phyloP scores from a whole-genome alignment of 176 grass and related monocot species.

The Guadua angustifolia region DNA sequence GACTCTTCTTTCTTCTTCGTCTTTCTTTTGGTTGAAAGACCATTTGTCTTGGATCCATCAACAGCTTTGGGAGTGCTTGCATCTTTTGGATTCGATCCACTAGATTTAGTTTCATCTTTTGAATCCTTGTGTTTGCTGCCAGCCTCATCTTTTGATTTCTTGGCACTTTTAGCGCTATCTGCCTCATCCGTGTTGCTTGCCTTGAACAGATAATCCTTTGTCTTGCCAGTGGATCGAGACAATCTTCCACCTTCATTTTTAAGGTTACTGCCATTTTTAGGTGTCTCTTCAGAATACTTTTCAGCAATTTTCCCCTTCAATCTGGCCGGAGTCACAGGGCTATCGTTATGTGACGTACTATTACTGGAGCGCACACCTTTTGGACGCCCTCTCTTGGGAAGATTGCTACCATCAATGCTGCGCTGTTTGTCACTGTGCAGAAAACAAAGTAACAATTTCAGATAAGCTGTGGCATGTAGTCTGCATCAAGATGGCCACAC shows the following conservation, averaged over 20 bases:
- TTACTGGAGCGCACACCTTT: slow-evolving; percentile 40
- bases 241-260: slow-evolving; percentile 42
- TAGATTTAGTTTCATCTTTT: slow-evolving; percentile 45
- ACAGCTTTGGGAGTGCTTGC: not conserved
- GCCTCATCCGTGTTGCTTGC: slow-evolving; percentile 33
- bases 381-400: slow-evolving; percentile 55
- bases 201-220: not conserved
- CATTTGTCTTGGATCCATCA: slow-evolving; percentile 49
- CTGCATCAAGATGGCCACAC: slow-evolving; percentile 8
- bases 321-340: slow-evolving; percentile 36
- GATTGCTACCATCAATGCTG: slow-evolving; percentile 25
- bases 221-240: slow-evolving; percentile 27
- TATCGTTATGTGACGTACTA: slow-evolving; percentile 30
- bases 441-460: slow-evolving; percentile 19
- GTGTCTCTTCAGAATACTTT: slow-evolving; percentile 40
- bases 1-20: slow-evolving; percentile 34
- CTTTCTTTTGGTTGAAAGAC: slow-evolving; percentile 52
- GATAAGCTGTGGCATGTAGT: not conserved
- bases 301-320: slow-evolving; percentile 32
- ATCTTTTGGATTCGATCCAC: slow-evolving; percentile 30
- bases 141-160: slow-evolving; percentile 40
- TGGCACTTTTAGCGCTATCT: not conserved
- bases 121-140: slow-evolving; percentile 30
- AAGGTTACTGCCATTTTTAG: slow-evolving; percentile 28
- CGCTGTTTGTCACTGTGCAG: slow-evolving; percentile 26